phyloP scores from a whole-genome alignment of 169 alveolate species.

The Plasmodium gallinaceum region DNA sequence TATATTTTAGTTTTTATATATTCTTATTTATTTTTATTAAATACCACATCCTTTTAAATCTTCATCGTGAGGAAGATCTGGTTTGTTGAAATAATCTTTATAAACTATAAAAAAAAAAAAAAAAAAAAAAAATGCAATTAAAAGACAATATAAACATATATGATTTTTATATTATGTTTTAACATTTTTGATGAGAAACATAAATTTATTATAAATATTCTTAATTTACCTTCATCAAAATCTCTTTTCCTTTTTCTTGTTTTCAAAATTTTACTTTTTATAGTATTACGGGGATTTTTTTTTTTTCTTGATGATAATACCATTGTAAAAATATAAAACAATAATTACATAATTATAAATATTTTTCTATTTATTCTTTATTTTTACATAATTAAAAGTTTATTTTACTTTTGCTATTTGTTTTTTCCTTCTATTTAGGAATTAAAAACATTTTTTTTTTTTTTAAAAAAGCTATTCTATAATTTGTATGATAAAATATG shows the following conservation, averaged over 20 bases:
- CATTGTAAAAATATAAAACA: slow-evolving; percentile 22
- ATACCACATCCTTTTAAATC: slow-evolving; percentile 71
- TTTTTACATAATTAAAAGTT: too few relatives aligned
- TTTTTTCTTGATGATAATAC: slow-evolving; percentile 66
- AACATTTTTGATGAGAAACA: not conserved
- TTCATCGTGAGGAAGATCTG: slow-evolving; percentile 64
- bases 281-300: slow-evolving; percentile 73
- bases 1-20: too few relatives aligned
- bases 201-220: not conserved
- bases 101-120: slow-evolving; percentile 24
- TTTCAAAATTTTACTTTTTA: slow-evolving; percentile 66
- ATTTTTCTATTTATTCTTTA: too few relatives aligned
- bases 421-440: too few relatives aligned
- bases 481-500: too few relatives aligned
- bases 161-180: not conserved
- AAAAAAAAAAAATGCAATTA: not conserved
- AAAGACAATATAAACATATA: slow-evolving; percentile 7
- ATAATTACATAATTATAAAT: too few relatives aligned
- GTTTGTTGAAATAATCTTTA: slow-evolving; percentile 37
- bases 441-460: too few relatives aligned
- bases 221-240: slow-evolving; percentile 54
- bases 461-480: too few relatives aligned
- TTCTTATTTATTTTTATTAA: not conserved
- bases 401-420: too few relatives aligned
- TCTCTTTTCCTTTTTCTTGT: slow-evolving; percentile 71